phyloP scores from a whole-genome alignment of 768 basidiomycete genomes.

The Calocera cornea region DNA sequence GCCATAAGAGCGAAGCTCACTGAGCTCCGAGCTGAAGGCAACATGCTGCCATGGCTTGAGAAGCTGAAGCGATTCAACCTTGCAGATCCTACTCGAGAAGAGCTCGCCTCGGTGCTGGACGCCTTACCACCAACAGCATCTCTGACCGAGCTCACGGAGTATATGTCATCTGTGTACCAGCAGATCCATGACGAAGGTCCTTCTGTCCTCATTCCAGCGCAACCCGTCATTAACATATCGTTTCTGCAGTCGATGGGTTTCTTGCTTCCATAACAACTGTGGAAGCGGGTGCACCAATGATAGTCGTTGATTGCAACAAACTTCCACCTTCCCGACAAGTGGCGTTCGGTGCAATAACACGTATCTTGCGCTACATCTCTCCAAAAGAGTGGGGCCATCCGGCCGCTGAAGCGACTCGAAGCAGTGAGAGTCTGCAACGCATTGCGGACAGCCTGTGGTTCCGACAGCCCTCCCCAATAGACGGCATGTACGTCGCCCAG shows the following conservation, averaged over 20 bases:
- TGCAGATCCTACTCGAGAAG: neutral
- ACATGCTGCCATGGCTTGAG: neutral
- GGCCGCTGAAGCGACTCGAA: constrained; percentile 46
- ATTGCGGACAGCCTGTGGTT: constrained; percentile 41
- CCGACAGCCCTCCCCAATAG: constrained; percentile 6
- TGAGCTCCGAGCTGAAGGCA: neutral
- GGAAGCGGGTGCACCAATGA: neutral
- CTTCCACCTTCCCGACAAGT: constrained; percentile 4
- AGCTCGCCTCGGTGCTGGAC: neutral
- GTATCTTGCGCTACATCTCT: constrained; percentile 54
- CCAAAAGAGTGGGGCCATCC: constrained; percentile 64
- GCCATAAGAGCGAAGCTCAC: constrained; percentile 42
- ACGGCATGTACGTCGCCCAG: constrained; percentile 17
- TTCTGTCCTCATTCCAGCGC: neutral
- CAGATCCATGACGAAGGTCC: neutral
- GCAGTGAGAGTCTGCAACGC: constrained; percentile 31
- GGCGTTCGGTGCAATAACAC: constrained; percentile 21
- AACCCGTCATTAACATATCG: neutral
- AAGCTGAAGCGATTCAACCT: neutral
- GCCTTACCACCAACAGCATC: neutral
- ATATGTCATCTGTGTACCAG: neutral
- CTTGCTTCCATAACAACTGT: neutral
- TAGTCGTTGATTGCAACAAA: neutral
- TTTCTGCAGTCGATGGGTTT: neutral
- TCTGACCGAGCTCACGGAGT: neutral